phyloP scores from a whole-genome alignment of 306 rosid genomes.

The Senna tora region DNA sequence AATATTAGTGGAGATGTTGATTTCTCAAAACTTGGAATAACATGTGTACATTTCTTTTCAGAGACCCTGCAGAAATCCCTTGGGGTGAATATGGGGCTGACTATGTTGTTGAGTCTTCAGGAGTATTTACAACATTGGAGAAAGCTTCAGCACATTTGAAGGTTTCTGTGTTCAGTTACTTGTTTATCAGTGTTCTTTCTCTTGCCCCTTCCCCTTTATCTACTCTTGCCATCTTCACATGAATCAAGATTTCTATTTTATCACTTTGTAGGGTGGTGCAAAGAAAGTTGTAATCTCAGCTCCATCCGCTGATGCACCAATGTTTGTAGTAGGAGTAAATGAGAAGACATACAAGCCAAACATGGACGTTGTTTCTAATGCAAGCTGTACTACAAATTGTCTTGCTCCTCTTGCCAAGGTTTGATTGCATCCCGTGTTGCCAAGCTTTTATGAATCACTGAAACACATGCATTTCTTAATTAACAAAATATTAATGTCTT shows the following conservation, averaged over 20 bases:
- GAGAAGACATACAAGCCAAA: constrained; percentile 74
- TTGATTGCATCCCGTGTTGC: constrained; percentile 31
- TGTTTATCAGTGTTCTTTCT: constrained; percentile 5
- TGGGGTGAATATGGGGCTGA: constrained; percentile 96
- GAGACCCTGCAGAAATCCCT: constrained; percentile 91
- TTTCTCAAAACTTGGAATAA: constrained; percentile 24
- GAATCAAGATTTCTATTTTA: constrained; percentile 35
- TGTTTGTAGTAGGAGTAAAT: constrained; percentile 97
- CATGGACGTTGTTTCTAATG: constrained; percentile 95
- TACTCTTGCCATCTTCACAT: not conserved
- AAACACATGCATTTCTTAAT: not conserved
- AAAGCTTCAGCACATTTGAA: constrained; percentile 83
- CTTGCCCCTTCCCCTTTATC: not conserved
- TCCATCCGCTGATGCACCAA: constrained; percentile 99
- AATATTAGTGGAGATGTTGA: not conserved
- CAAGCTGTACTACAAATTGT: constrained; percentile 98
- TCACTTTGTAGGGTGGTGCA: constrained; percentile 79
- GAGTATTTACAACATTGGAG: constrained; percentile 85
- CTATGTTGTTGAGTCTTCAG: constrained; percentile 90
- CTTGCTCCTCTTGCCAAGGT: constrained; percentile 99
- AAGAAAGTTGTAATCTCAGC: constrained; percentile 95
- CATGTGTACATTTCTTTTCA: constrained; percentile 38
- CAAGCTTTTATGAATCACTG: constrained; percentile 19
- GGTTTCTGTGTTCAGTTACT: constrained; percentile 48
- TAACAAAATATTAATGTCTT: not conserved